Base-by-base conservation (phyloP, 2,329 filamentous ascomycete species). In the Scedosporium aurantiacum region DNA sequence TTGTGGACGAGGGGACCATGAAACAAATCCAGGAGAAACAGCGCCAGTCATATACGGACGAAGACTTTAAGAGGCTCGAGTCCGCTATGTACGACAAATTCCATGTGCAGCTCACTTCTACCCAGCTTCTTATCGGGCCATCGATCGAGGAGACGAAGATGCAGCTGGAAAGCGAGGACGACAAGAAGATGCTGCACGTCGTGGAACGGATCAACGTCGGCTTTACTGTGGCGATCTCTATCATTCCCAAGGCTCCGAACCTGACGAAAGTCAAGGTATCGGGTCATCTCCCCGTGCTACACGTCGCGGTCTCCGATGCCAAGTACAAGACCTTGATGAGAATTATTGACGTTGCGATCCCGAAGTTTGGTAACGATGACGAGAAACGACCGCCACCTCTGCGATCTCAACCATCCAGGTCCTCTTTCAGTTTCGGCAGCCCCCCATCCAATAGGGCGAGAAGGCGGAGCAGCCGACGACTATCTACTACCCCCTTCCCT, bases 261-360 rank as follows among this genome's bases (percentile, higher is more conserved):
- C 78, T 99, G 57, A 95, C 94, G 14, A 94, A 94, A 68, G 87
- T 97, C 66, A 88, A 90, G 63, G 85, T 99, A 40, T 95, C 91
- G 1, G 94, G 94, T 1, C 91, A 95, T 67, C 79, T 99, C 60
- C 94, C 95, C 0, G 86, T 97, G 60, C 79, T 99, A 1, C 93
- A 97, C 71, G 94, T 90, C 10, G 90, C 89, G 0, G 87, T 95
- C 43, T 97, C 94, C 0, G 95, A 99, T 68, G 86, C 86, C 43
- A 99, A 99, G 72, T 99, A 99, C 78, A 99, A 97, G 76, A 92
- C 85, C 55, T 73, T 99, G 63, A 99, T 99, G 94, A 92, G 86
- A 68, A 80, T 99, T 52, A 93, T 99, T 64, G 93, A 99, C 63
- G 91, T 96, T 62, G 92, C 94, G 0, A 90, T 99, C 63, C 95